A percentile compares a stretch with the other conserved stretches of the same genome.
Evolutionary conservation across 305 asterid species (phyloP).

Genomic region (Solanum aculeatissimum): DNA sequence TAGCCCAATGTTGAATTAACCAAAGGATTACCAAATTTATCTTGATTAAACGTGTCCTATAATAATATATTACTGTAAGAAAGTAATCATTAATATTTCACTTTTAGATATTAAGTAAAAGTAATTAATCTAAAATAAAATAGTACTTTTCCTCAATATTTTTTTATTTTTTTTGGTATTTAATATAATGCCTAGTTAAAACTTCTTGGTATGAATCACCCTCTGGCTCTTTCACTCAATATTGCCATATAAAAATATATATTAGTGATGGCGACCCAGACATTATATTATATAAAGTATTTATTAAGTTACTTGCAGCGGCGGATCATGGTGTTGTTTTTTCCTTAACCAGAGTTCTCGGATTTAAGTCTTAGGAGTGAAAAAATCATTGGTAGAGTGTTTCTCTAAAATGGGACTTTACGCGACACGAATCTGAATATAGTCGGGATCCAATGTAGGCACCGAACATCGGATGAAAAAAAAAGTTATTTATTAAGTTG

Average conservation of each 20-base stretch:
- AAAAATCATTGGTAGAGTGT: no score
- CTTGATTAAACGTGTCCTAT: background rate
- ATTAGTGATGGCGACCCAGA: background rate
- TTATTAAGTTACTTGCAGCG: background rate
- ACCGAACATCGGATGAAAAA: no score
- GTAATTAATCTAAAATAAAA: no score
- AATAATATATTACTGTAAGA: background rate
- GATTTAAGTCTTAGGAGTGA: no score
- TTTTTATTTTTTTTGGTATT: background rate
- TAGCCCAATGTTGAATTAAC: background rate
- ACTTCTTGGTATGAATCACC: background rate
- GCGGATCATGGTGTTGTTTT: no score
- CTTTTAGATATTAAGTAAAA: background rate
- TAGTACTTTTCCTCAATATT: background rate
- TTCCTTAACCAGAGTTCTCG: no score
- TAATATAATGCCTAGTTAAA: background rate
- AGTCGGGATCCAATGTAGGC: no score
- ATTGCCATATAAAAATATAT: background rate
- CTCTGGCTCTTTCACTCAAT: background rate
- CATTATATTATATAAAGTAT: background rate
- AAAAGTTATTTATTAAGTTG: background rate
- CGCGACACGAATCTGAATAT: no score
- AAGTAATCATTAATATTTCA: background rate
- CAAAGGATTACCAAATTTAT: background rate
- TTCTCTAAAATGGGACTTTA: no score